phyloP scores from a whole-genome alignment of 2,329 filamentous ascomycete species.

The Alternaria longipes region DNA sequence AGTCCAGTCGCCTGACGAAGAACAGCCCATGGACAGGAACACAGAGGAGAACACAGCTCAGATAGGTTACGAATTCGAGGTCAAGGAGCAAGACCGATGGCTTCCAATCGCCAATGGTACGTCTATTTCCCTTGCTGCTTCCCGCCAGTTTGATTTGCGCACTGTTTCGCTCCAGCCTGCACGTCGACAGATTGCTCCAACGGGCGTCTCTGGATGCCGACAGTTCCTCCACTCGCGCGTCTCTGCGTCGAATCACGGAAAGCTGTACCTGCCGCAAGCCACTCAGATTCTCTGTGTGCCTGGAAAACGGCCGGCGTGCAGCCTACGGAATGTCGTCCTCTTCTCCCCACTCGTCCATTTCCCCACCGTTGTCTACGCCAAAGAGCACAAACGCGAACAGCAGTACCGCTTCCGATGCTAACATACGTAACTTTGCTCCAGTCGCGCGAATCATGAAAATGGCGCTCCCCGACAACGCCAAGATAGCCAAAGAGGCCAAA shows the following conservation, averaged over 20 bases:
- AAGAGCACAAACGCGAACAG: conserved; percentile 37
- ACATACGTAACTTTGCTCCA: conserved; percentile 93
- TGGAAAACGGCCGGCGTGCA: conserved; percentile 53
- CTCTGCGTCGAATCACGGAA: conserved; percentile 58
- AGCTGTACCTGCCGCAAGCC: conserved; percentile 34
- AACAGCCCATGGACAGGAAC: conserved; percentile 90
- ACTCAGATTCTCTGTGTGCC: conserved; percentile 36
- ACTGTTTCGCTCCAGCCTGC: conserved; percentile 42
- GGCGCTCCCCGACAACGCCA: conserved; percentile 95
- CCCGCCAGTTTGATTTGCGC: conserved; percentile 52
- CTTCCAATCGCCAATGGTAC: conserved; percentile 99
- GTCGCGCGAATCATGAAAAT: conserved; percentile 99
- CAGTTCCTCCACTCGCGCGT: conserved; percentile 59
- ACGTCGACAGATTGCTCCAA: conserved; percentile 54
- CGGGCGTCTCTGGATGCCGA: conserved; percentile 59
- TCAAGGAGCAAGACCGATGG: conserved; percentile 99
- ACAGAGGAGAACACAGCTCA: conserved; percentile 77
- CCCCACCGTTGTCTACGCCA: conserved; percentile 42
- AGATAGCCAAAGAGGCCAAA: conserved; percentile 98
- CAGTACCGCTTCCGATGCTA: conserved; percentile 74
- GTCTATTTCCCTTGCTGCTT: conserved; percentile 59
- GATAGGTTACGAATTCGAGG: conserved; percentile 92
- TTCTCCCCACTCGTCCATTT: conserved; percentile 51
- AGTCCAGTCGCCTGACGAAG: conserved; percentile 91
- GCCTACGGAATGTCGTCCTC: conserved; percentile 56